These are phyloP conservation scores for Fusarium newnesense DNA, from an alignment of 2,329 filamentous ascomycete species.

Conservation along the genomic window DNA sequence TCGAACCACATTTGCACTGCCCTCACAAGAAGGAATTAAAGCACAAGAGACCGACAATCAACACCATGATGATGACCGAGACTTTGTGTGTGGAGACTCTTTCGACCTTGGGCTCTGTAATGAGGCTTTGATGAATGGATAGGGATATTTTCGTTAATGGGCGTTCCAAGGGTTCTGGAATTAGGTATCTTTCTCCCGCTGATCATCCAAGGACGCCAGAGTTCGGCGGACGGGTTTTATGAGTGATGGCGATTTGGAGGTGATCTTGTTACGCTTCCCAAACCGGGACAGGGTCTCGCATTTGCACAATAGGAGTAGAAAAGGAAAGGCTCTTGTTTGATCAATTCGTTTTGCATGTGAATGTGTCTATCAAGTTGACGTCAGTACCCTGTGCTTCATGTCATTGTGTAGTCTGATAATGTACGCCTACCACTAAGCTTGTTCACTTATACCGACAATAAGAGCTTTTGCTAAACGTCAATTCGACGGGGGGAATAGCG, in stretches of 20 bases:
- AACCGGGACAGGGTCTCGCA: constrained; percentile 48
- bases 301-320: constrained; percentile 52
- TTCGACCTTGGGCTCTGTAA: constrained; percentile 13
- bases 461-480: neutral
- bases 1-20: constrained; percentile 42
- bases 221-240: constrained; percentile 37
- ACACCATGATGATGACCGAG: constrained; percentile 43
- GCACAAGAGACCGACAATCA: constrained; percentile 47
- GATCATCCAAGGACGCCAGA: constrained; percentile 43
- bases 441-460: too few relatives aligned
- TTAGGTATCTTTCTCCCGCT: constrained; percentile 5
- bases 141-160: constrained; percentile 8
- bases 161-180: constrained; percentile 16
- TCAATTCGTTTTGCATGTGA: constrained; percentile 30
- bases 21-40: constrained; percentile 46
- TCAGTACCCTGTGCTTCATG: neutral
- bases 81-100: constrained; percentile 30
- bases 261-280: constrained; percentile 46
- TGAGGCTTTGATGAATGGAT: constrained; percentile 7
- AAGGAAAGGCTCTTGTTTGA: constrained; percentile 50
- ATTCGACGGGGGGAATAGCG: neutral
- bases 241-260: constrained; percentile 43
- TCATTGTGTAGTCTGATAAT: neutral
- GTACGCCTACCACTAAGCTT: neutral
- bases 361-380: neutral